Evolutionary conservation across 1,139 yeast genomes (phyloP).

Genomic region (Diutina catenulata): DNA sequence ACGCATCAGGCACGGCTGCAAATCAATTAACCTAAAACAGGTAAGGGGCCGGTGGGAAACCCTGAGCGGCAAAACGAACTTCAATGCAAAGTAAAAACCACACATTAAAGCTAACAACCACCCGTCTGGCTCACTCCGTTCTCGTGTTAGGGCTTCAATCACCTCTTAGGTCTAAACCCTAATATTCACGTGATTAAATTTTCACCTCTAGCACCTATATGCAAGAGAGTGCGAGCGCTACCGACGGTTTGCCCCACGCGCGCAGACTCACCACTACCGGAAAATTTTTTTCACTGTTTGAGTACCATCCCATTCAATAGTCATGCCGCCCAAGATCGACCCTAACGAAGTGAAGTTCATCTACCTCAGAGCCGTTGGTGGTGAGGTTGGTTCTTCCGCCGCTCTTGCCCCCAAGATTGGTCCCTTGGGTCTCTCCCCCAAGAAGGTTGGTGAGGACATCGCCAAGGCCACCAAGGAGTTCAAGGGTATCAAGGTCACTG

Average conservation of each 20-base stretch:
- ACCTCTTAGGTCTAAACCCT: no score
- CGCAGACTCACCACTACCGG: background rate
- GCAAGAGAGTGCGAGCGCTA: no score
- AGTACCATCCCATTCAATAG: conserved; percentile 9
- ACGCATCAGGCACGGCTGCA: no score
- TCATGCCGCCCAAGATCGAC: conserved; percentile 96
- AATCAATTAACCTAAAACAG: no score
- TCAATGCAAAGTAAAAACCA: no score
- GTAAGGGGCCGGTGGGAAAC: no score
- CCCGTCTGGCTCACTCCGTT: no score
- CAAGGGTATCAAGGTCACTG: conserved; percentile 99
- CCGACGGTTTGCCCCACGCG: background rate
- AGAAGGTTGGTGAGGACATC: conserved; percentile 99
- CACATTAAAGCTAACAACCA: no score
- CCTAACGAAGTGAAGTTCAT: conserved; percentile 97
- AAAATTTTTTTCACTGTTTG: background rate
- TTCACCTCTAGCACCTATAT: no score
- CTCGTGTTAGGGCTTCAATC: no score
- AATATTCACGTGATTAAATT: no score
- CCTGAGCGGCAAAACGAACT: no score
- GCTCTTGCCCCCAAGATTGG: conserved; percentile 99
- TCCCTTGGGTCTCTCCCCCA: conserved; percentile 99
- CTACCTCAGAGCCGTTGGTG: conserved; percentile 99
- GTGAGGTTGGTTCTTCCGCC: conserved; percentile 99
- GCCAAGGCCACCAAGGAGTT: conserved; percentile 99